Conservation (phyloP, 2,329 filamentous ascomycete genomes). For the Colletotrichum aenigma region DNA sequence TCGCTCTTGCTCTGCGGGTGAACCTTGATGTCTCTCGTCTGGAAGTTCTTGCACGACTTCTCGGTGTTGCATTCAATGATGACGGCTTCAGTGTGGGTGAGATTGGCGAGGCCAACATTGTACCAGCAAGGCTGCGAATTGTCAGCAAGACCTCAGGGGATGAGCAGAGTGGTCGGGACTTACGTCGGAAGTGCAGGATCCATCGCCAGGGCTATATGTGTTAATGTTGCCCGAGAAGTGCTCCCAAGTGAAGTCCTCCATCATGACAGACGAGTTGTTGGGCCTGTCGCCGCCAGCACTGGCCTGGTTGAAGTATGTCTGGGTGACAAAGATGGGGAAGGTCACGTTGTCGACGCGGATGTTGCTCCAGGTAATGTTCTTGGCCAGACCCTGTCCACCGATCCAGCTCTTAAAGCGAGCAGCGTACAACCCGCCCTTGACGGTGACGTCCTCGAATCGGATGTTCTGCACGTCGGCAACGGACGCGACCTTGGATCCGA, state of each 20-base stretch:
- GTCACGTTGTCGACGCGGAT: conserved; percentile 46
- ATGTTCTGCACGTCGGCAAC: conserved; percentile 37
- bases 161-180: background rate
- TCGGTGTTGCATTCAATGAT: conserved; percentile 46
- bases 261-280: conserved; percentile 42
- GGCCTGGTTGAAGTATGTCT: conserved; percentile 45
- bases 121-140: conserved; percentile 43
- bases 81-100: conserved; percentile 43
- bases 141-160: background rate
- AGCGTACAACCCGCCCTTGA: conserved; percentile 43
- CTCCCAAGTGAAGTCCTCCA: conserved; percentile 45
- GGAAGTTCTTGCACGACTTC: conserved; percentile 39
- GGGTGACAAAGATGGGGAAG: conserved; percentile 50
- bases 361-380: conserved; percentile 48
- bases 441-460: conserved; percentile 44
- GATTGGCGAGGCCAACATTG: conserved; percentile 36
- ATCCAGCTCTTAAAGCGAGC: conserved; percentile 48
- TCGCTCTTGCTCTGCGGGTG: conserved; percentile 30
- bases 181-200: conserved; percentile 40
- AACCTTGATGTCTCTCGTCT: conserved; percentile 33
- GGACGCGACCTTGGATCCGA: conserved; percentile 39
- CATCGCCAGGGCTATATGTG: conserved; percentile 43
- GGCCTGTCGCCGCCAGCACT: conserved; percentile 32
- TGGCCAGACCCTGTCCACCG: conserved; percentile 42
- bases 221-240: conserved; percentile 46